Evolutionary conservation across 169 alveolate genomes (phyloP), one percentile per base, ranked within the genome.

Genomic region (Plasmodium cynomolgi): DNA sequence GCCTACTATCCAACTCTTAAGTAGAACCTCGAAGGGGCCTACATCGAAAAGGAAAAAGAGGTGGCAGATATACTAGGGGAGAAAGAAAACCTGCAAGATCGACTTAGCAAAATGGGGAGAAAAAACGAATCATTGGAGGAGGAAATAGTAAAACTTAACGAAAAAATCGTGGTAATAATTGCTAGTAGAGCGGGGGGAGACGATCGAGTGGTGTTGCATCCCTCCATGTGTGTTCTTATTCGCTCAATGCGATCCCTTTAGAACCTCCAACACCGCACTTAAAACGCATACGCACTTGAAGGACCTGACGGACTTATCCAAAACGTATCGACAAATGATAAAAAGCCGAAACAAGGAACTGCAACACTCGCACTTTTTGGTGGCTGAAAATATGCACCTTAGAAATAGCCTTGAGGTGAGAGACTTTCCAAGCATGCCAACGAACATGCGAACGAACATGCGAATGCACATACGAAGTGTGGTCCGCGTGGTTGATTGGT

Each of bases 41-140:
- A 88, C 54, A 79, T 88, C 20, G 83, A 88, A 79, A 88, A 39
- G 71, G 94, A 88, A 88, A 88, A 81, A 58, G 73, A 88, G 81
- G 83, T 79, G 44, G 73, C 73, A 6, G 85, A 20, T 31, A 79
- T 88, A 47, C 23, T 62, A 29, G 73, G 72, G 73, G 94, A 88
- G 23, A 88, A 79, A 68, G 94, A 88, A 88, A 31, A 80, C 20
- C 83, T 79, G 4, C 74, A 88, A 80, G 90, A 88, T 54, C 23
- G 83, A 34, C n/a, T 88, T 20, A 31, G 23, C 75, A 56, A 79
- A 88, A 62, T 88, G 33, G 73, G 83, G 83, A 88, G 34, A 31
- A 83, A 88, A 88, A 88, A 88, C 50, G 33, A 26, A 58, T 33
- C 80, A n/a, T 80, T 88, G 83, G 81, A 54, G 39, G 94, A 88